Percentiles rank a stretch among this genome's conserved stretches.
These are phyloP conservation scores for Nemania sp. DNA, from an alignment of 2,329 filamentous ascomycete genomes.

Conservation along the genomic window DNA sequence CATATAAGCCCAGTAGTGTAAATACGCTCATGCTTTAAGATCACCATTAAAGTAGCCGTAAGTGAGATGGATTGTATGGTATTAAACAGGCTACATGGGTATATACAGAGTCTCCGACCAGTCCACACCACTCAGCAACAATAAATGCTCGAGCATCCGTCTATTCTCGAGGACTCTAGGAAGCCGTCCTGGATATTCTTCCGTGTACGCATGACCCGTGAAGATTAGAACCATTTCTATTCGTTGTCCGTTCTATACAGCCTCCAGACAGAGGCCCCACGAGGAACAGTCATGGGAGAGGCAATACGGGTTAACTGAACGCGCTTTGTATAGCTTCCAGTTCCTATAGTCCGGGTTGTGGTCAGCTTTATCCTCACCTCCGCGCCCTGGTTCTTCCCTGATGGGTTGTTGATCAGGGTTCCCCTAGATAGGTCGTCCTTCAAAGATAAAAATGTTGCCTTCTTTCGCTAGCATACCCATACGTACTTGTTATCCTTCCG, in stretches of 20 bases:
- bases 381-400: neutral
- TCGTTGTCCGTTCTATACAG: neutral
- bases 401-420: neutral
- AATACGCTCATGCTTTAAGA: neutral
- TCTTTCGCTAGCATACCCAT: neutral
- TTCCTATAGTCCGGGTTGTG: neutral
- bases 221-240: neutral
- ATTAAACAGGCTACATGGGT: constrained; percentile 32
- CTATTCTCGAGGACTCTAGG: neutral
- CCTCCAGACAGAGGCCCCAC: neutral
- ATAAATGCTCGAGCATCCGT: neutral
- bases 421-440: neutral
- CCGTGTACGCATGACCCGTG: neutral
- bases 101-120: constrained; percentile 28
- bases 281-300: neutral
- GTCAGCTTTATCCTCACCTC: neutral
- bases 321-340: neutral
- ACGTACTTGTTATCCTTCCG: constrained; percentile 45
- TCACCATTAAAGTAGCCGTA: neutral
- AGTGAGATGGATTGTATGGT: constrained; percentile 10
- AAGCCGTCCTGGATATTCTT: neutral
- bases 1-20: neutral
- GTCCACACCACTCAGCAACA: neutral
- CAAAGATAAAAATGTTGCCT: neutral
- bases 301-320: neutral